Conservation (phyloP, 352 stramenopile species). For the Blastocystis sp. region DNA sequence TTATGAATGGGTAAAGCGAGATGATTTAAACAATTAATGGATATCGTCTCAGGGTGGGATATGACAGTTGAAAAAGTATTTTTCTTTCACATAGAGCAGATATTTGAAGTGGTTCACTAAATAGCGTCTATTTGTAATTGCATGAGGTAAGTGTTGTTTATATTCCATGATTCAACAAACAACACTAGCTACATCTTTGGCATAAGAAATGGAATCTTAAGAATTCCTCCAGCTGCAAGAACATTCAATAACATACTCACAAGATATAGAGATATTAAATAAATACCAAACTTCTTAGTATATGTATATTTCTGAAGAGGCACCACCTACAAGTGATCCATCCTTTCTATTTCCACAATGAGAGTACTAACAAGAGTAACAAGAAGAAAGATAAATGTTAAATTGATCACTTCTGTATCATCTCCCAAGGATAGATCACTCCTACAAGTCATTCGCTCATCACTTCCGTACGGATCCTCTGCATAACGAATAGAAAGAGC, state of each 20-base stretch:
- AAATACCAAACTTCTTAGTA: slow-evolving; percentile 56
- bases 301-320: slow-evolving; percentile 57
- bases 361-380: slow-evolving; percentile 61
- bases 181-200: slow-evolving; percentile 2
- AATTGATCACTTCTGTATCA: slow-evolving; percentile 67
- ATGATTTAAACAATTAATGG: not conserved
- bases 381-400: slow-evolving; percentile 69
- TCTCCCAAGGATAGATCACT: slow-evolving; percentile 57
- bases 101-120: no score
- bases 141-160: no score
- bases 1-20: not conserved
- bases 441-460: not conserved
- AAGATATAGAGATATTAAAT: slow-evolving; percentile 43
- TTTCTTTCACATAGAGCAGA: no score
- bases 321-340: not conserved
- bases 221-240: slow-evolving; percentile 11
- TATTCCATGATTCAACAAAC: not conserved
- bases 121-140: no score
- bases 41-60: no score
- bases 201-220: slow-evolving; percentile 43
- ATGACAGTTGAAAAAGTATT: not conserved
- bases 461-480: not conserved
- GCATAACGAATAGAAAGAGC: slow-evolving; percentile 58
- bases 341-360: not conserved
- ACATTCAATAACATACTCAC: slow-evolving; percentile 43